phyloP scores from a whole-genome alignment of 2,329 filamentous ascomycete genomes.

The Aquanectria penicillioides region DNA sequence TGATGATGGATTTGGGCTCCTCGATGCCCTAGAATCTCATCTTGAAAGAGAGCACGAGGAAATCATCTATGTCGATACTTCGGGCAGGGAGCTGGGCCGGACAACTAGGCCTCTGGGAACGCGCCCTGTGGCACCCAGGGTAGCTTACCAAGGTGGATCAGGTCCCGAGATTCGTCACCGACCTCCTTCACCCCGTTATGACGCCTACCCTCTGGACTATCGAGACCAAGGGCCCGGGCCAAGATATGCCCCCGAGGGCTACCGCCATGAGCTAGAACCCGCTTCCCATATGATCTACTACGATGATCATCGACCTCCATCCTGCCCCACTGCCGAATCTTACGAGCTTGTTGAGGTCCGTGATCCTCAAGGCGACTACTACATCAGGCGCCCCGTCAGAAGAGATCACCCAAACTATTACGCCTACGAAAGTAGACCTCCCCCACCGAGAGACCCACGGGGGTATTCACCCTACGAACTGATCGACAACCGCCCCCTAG shows the following conservation, averaged over 20 bases:
- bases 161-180: constrained; percentile 3
- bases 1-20: constrained; percentile 3
- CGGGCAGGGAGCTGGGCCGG: constrained; percentile 37
- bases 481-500: not conserved
- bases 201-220: constrained; percentile 20
- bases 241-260: constrained; percentile 19
- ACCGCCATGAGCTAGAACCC: constrained; percentile 18
- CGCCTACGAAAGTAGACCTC: constrained; percentile 31
- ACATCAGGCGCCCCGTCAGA: constrained; percentile 54
- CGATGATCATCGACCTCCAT: constrained; percentile 16
- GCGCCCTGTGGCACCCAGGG: constrained; percentile 20
- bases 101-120: constrained; percentile 30
- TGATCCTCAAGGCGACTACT: constrained; percentile 57
- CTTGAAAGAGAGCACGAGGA: constrained; percentile 30
- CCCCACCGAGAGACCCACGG: constrained; percentile 22
- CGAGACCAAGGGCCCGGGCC: constrained; percentile 18
- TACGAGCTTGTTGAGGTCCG: constrained; percentile 59
- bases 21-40: constrained; percentile 10
- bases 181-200: constrained; percentile 20
- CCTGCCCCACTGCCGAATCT: constrained; percentile 38
- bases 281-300: constrained; percentile 20
- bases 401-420: constrained; percentile 42
- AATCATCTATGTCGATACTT: constrained; percentile 39
- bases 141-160: constrained; percentile 14
- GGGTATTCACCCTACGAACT: constrained; percentile 19